Evolutionary conservation across 345 rosid genomes (phyloP), one percentile per base, ranked within the genome.

Genomic region (Ailanthus altissimus): DNA sequence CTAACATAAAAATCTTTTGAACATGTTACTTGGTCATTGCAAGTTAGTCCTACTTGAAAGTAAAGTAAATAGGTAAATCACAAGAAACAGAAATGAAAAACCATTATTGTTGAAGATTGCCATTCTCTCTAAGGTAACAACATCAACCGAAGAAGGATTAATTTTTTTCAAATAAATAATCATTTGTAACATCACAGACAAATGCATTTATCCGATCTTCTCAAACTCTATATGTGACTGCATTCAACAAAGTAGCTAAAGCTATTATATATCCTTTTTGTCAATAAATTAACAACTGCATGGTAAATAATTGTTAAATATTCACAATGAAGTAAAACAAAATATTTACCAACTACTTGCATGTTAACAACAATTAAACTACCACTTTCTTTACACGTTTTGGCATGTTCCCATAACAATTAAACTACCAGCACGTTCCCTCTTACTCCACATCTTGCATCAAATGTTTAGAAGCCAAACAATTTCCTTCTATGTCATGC

Each of bases 1-100:
- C n/a, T n/a, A n/a, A n/a, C 81, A 83, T 80, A 84, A 89, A 89
- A 74, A 88, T 81, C 91, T 89, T 83, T 82, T 61, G 62, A 79
- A 76, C 75, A 38, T 63, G 81, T 77, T 74, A 79, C 66, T 53
- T 50, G 46, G 60, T 67, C 12, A 18, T 21, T 66, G 12, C 14
- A 0, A 9, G n/a, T 4, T 72, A 58, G 12, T 5, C 56, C 43
- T 51, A 43, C 4, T 21, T 5, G 8, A 2, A 83, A 71, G 57
- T 21, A 64, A 53, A 77, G 79, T 40, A 77, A 56, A 60, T 76
- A 47, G 56, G 65, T 25, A 23, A 56, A 40, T 20, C 36, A 67
- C 47, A 15, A 49, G 64, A 57, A 50, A 36, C 23, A 61, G 45
- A 73, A 59, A 15, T 5, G 47, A 36, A 51, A 32, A 32, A 40